These are phyloP conservation scores for Cladosporium cucumerinum DNA, from an alignment of 2,329 filamentous ascomycete species.

Conservation along the genomic window DNA sequence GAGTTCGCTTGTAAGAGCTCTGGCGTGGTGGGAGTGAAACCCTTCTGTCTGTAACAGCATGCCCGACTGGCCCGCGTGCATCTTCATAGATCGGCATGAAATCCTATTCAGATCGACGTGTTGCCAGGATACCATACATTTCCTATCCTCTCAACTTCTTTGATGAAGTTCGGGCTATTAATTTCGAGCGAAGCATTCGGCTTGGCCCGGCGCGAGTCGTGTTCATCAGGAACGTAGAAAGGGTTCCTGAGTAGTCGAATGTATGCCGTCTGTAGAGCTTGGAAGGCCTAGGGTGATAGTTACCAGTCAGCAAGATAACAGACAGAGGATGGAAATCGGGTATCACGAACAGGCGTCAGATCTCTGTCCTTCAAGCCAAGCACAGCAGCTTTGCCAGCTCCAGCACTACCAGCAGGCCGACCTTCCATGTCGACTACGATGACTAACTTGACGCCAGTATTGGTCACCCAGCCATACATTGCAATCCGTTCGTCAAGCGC, in stretches of 20 bases:
- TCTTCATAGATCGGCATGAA: not conserved
- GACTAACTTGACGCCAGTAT: slow-evolving; percentile 88
- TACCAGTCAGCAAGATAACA: slow-evolving; percentile 15
- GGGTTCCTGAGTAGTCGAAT: slow-evolving; percentile 86
- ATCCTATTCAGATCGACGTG: slow-evolving; percentile 50
- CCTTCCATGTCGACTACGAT: slow-evolving; percentile 89
- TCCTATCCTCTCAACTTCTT: slow-evolving; percentile 81
- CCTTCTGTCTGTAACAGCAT: not conserved
- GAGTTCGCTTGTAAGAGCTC: not conserved
- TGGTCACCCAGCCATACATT: slow-evolving; percentile 94
- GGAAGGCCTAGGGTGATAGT: slow-evolving; percentile 62
- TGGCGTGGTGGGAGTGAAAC: not conserved
- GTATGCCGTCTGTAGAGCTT: slow-evolving; percentile 89
- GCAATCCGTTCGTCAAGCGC: slow-evolving; percentile 90
- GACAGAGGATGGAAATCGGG: not conserved
- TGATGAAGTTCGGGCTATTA: slow-evolving; percentile 73
- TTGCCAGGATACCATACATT: slow-evolving; percentile 78
- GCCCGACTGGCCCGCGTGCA: not conserved
- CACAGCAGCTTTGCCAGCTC: slow-evolving; percentile 40
- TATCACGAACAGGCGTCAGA: slow-evolving; percentile 66
- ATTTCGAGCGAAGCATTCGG: slow-evolving; percentile 59
- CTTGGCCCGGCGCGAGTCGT: slow-evolving; percentile 58
- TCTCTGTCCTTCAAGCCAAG: slow-evolving; percentile 80
- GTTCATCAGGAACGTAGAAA: slow-evolving; percentile 87
- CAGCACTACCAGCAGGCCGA: slow-evolving; percentile 45